Percentiles rank a stretch among this genome's conserved stretches.
phyloP scores from a whole-genome alignment of 1,284 basidiomycete species.

The Trichosporon sp. region DNA sequence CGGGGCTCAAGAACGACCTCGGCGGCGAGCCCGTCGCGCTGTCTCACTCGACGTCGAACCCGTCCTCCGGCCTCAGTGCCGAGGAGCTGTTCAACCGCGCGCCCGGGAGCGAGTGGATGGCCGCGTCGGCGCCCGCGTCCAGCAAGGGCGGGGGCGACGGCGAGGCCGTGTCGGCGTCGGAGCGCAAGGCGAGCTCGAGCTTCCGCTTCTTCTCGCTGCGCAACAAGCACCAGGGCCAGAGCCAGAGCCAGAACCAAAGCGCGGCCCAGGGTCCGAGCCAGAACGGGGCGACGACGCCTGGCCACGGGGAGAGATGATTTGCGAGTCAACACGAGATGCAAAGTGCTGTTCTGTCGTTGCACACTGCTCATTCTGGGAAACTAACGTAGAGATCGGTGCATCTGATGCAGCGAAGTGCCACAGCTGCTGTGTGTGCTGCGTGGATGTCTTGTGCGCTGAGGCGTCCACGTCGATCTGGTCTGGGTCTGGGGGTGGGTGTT shows the following conservation, averaged over 20 bases:
- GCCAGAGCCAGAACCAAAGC: neutral
- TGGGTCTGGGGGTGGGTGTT: neutral
- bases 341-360: neutral
- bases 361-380: neutral
- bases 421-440: neutral
- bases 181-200: conserved; percentile 28
- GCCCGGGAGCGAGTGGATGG: conserved; percentile 1
- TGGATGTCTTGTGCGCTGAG: neutral
- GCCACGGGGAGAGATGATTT: neutral
- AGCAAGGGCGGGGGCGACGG: conserved; percentile 10
- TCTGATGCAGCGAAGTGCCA: neutral
- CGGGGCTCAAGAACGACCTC: conserved; percentile 13
- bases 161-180: conserved; percentile 15
- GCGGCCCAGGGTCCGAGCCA: neutral
- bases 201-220: conserved; percentile 46
- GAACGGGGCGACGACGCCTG: neutral
- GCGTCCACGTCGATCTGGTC: neutral
- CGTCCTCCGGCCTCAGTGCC: conserved; percentile 10
- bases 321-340: neutral
- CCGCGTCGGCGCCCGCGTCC: neutral
- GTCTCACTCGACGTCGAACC: neutral
- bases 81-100: conserved; percentile 27
- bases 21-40: conserved; percentile 1
- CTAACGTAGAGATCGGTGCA: neutral
- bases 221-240: conserved; percentile 19